phyloP scores from a whole-genome alignment of 352 stramenopile species.

The Pythium phragmitis region DNA sequence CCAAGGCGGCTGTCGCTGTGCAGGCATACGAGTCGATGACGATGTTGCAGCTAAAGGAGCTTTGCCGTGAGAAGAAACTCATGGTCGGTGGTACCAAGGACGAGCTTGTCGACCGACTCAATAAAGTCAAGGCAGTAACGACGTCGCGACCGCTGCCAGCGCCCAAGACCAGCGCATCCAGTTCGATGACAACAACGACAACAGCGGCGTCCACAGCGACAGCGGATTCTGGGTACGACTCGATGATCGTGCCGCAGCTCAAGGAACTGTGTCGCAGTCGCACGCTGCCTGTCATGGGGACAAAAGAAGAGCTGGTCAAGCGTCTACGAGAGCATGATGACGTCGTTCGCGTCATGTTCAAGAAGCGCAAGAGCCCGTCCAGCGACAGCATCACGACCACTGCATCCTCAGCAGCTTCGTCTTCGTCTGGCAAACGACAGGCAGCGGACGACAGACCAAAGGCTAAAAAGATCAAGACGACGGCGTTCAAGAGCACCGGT shows the following conservation, averaged over 20 bases:
- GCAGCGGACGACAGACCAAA: neutral
- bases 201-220: neutral
- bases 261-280: constrained; percentile 23
- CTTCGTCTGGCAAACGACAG: neutral
- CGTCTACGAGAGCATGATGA: constrained; percentile 20
- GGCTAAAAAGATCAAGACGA: constrained; percentile 11
- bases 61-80: constrained; percentile 15
- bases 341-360: constrained; percentile 21
- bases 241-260: constrained; percentile 20
- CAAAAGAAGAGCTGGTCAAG: constrained; percentile 21
- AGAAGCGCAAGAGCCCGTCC: constrained; percentile 19
- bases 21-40: constrained; percentile 12
- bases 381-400: neutral
- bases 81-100: constrained; percentile 20
- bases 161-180: neutral
- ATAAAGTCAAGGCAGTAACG: neutral
- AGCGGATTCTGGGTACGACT: constrained; percentile 16
- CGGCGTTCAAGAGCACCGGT: neutral
- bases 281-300: constrained; percentile 20
- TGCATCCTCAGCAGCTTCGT: no score
- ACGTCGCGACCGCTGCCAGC: constrained; percentile 12
- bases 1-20: neutral
- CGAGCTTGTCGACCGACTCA: constrained; percentile 12
- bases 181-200: neutral
- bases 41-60: constrained; percentile 17